phyloP scores from a whole-genome alignment of 1,284 basidiomycete species.

The Cryptococcus sp. region DNA sequence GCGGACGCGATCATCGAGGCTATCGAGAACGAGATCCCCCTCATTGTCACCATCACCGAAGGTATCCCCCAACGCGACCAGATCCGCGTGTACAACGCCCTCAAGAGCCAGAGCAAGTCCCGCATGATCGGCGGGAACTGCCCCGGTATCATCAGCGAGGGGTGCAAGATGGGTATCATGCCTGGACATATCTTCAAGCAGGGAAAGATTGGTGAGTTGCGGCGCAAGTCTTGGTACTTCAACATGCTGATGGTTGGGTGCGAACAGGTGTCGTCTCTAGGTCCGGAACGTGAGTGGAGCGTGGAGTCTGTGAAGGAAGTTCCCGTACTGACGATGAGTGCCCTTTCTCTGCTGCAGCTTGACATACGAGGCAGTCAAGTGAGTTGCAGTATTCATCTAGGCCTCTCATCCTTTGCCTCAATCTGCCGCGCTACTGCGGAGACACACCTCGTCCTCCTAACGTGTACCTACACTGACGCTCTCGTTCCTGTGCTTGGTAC shows the following conservation, averaged over 20 bases:
- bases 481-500: slow-evolving; percentile 43
- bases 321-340: neutral
- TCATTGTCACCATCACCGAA: slow-evolving; percentile 97
- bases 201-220: slow-evolving; percentile 77
- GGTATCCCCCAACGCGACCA: slow-evolving; percentile 96
- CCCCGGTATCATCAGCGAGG: slow-evolving; percentile 94
- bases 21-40: slow-evolving; percentile 92
- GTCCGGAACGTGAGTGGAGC: slow-evolving; percentile 68
- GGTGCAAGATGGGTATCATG: slow-evolving; percentile 99
- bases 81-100: slow-evolving; percentile 88
- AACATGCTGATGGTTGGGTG: neutral
- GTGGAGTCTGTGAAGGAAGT: neutral
- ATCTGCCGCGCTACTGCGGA: neutral
- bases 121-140: slow-evolving; percentile 92
- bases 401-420: too few relatives aligned
- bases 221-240: neutral
- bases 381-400: slow-evolving; percentile 20
- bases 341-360: slow-evolving; percentile 23
- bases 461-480: neutral
- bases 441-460: neutral
- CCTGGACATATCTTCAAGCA: slow-evolving; percentile 96
- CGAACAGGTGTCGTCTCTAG: slow-evolving; percentile 87
- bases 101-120: slow-evolving; percentile 91
- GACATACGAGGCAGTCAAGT: slow-evolving; percentile 55
- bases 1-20: slow-evolving; percentile 96